Conservation (phyloP, 495 filamentous ascomycete genomes). For the Gamarada debralockiae region DNA sequence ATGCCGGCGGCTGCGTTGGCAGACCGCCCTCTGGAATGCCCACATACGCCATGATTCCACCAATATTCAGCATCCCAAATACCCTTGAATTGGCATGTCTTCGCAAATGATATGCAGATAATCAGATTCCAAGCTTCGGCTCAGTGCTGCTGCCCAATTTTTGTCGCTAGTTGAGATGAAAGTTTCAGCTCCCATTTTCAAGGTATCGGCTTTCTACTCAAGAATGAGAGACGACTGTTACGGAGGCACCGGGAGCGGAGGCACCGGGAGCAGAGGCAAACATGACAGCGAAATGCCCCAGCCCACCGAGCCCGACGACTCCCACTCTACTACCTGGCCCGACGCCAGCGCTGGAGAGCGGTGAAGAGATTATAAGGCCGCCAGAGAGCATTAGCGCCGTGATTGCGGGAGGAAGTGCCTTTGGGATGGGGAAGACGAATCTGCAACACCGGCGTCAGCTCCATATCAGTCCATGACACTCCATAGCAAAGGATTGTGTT, state of each 20-base stretch:
- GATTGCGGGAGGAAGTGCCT: slow-evolving; percentile 57
- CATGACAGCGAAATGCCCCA: slow-evolving; percentile 69
- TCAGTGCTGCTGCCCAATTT: slow-evolving; percentile 55
- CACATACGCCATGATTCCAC: slow-evolving; percentile 77
- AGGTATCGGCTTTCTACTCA: slow-evolving; percentile 67
- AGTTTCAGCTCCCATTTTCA: slow-evolving; percentile 64
- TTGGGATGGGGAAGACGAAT: slow-evolving; percentile 73
- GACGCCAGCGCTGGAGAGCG: slow-evolving; percentile 68
- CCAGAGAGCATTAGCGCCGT: slow-evolving; percentile 90
- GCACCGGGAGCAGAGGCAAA: slow-evolving; percentile 70
- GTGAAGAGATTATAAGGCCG: slow-evolving; percentile 76
- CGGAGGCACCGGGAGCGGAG: slow-evolving; percentile 68
- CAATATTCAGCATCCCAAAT: slow-evolving; percentile 71
- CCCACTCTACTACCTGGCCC: slow-evolving; percentile 77
- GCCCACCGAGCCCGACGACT: slow-evolving; percentile 67
- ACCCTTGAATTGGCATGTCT: slow-evolving; percentile 50
- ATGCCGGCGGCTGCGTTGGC: slow-evolving; percentile 68
- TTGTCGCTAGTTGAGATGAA: slow-evolving; percentile 65
- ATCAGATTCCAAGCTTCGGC: too few relatives aligned
- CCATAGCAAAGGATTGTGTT: too few relatives aligned
- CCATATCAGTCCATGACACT: too few relatives aligned
- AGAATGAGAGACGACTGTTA: slow-evolving; percentile 58
- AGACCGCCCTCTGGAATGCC: slow-evolving; percentile 79
- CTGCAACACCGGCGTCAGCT: too few relatives aligned
- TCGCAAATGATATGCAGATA: slow-evolving; percentile 57